These are phyloP conservation scores for Amanita pseudoporphyria DNA, from an alignment of 768 basidiomycete genomes.

Conservation along the genomic window DNA sequence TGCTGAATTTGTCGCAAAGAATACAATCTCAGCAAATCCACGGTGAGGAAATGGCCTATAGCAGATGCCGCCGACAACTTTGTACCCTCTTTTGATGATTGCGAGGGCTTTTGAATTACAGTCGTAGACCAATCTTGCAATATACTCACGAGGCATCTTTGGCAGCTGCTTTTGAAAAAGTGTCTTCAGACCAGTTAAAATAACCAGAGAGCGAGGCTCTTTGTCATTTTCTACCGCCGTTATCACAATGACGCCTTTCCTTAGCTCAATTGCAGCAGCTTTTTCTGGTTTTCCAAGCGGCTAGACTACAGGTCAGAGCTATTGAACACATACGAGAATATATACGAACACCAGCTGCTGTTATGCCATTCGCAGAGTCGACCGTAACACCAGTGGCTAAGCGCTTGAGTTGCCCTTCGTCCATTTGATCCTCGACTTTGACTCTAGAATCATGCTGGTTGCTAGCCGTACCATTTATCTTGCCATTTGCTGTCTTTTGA, in stretches of 20 bases:
- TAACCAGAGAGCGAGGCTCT: constrained; percentile 64
- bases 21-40: constrained; percentile 97
- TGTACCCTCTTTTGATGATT: constrained; percentile 89
- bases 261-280: constrained; percentile 69
- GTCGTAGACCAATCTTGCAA: constrained; percentile 91
- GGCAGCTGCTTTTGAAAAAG: constrained; percentile 96
- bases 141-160: constrained; percentile 99
- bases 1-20: constrained; percentile 93
- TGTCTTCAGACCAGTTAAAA: constrained; percentile 92
- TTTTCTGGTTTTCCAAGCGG: constrained; percentile 59
- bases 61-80: constrained; percentile 96
- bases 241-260: constrained; percentile 75
- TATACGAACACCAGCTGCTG: constrained; percentile 16
- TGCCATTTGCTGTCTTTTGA: constrained; percentile 25
- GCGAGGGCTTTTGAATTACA: constrained; percentile 87
- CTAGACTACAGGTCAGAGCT: constrained; percentile 21
- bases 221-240: constrained; percentile 79
- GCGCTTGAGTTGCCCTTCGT: constrained; percentile 65
- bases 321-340: background rate
- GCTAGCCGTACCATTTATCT: constrained; percentile 31
- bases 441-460: constrained; percentile 37
- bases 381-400: constrained; percentile 76
- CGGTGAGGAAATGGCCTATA: constrained; percentile 94
- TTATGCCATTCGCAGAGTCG: constrained; percentile 41
- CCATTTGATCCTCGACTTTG: constrained; percentile 74